Conservation (phyloP, 2,329 filamentous ascomycete genomes). For the Nectriaceae sp. region DNA sequence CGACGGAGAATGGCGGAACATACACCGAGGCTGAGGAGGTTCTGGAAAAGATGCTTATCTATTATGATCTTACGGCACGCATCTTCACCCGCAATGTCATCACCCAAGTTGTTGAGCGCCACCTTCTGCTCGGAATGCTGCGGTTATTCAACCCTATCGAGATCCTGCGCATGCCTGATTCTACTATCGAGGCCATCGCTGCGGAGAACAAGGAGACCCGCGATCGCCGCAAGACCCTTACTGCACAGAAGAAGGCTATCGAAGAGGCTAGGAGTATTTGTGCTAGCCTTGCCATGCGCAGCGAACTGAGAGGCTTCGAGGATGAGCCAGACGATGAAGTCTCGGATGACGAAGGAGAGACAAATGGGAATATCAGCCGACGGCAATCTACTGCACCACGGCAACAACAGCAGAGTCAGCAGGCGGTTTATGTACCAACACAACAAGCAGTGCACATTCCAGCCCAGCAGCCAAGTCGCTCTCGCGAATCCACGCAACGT, state of each 20-base stretch:
- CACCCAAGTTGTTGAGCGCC: constrained; percentile 53
- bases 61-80: constrained; percentile 54
- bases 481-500: constrained; percentile 23
- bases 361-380: constrained; percentile 10
- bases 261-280: constrained; percentile 53
- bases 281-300: constrained; percentile 53
- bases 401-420: constrained; percentile 8
- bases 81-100: constrained; percentile 55
- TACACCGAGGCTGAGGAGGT: constrained; percentile 56
- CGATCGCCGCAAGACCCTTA: constrained; percentile 49
- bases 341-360: constrained; percentile 34
- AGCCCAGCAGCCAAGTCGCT: constrained; percentile 11
- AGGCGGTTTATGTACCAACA: too few relatives aligned
- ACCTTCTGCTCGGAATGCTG: constrained; percentile 53
- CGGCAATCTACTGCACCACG: constrained; percentile 22
- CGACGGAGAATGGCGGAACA: constrained; percentile 44
- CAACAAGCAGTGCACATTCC: neutral
- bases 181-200: constrained; percentile 50
- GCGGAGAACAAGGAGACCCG: constrained; percentile 56
- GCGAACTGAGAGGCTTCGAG: constrained; percentile 46
- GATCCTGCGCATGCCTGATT: constrained; percentile 48
- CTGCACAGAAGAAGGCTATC: constrained; percentile 51
- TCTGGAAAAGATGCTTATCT: constrained; percentile 57
- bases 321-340: constrained; percentile 38
- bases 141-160: constrained; percentile 54